Conservation (phyloP, 257 asterid species). For the Verbena officinalis region DNA sequence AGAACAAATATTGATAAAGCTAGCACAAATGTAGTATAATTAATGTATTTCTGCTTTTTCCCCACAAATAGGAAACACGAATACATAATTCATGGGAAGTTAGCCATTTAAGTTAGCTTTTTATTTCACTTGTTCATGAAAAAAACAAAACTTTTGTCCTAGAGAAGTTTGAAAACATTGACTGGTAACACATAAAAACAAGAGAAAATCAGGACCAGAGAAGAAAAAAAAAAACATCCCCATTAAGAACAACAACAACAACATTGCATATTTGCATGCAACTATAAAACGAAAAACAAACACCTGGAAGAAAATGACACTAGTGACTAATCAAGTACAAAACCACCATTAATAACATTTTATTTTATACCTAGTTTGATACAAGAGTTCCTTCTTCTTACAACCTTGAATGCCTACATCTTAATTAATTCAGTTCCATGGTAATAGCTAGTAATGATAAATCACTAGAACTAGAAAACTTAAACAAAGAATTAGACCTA, state of each 20-base stretch:
- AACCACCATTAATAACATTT: background rate
- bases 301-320: conserved; percentile 7
- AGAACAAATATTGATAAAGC: too few relatives aligned
- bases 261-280: conserved; percentile 30
- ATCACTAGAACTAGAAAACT: background rate
- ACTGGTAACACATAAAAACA: conserved; percentile 21
- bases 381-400: background rate
- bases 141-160: conserved; percentile 27
- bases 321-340: background rate
- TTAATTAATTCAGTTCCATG: conserved; percentile 1
- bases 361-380: background rate
- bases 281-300: conserved; percentile 18
- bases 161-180: conserved; percentile 19
- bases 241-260: background rate
- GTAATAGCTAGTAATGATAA: background rate
- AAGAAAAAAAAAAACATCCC: background rate
- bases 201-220: conserved; percentile 6
- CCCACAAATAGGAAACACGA: conserved; percentile 25
- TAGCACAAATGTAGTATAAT: background rate
- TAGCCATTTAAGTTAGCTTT: background rate
- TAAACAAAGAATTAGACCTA: too few relatives aligned
- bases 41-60: background rate
- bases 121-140: background rate
- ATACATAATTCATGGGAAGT: conserved; percentile 28
- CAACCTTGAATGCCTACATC: background rate